These are phyloP conservation scores for Fusarium xylarioides DNA, from an alignment of 2,329 filamentous ascomycete species.

Conservation along the genomic window DNA sequence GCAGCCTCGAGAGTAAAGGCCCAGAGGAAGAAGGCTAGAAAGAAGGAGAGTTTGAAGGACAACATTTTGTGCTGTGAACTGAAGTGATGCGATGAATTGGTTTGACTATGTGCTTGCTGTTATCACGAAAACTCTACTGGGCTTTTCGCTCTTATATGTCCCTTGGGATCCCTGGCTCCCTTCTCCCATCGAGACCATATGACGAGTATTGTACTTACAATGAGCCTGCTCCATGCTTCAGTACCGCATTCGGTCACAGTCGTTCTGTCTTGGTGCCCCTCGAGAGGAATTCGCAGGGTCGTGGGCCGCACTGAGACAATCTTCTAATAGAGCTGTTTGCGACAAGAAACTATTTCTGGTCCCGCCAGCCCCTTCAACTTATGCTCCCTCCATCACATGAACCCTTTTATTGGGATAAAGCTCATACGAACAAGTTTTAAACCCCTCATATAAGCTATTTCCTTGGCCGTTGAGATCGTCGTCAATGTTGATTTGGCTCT, in stretches of 20 bases:
- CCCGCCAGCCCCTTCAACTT: conserved; percentile 29
- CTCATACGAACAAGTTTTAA: conserved; percentile 9
- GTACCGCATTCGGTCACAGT: conserved; percentile 14
- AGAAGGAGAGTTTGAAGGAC: conserved; percentile 26
- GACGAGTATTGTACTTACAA: conserved; percentile 10
- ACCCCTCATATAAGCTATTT: conserved; percentile 4
- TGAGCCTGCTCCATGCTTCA: conserved; percentile 1
- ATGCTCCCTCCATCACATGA: conserved; percentile 25
- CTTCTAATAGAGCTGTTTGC: conserved; percentile 13
- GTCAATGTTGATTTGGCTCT: conserved; percentile 4
- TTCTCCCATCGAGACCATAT: conserved; percentile 22
- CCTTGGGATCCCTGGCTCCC: conserved; percentile 19
- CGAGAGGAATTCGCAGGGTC: conserved; percentile 21
- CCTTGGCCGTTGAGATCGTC: conserved; percentile 6
- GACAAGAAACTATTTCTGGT: conserved; percentile 16
- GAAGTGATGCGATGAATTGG: not conserved
- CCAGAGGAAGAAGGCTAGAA: conserved; percentile 36
- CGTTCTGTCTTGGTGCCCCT: conserved; percentile 6
- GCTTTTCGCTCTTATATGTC: conserved; percentile 26
- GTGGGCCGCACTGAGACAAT: conserved; percentile 32
- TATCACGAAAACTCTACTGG: not conserved
- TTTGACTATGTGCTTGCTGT: conserved; percentile 8
- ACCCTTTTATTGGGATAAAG: not conserved
- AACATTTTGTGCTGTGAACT: conserved; percentile 22
- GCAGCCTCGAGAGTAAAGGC: conserved; percentile 38